phyloP scores from a whole-genome alignment of 805 yeast genomes.

The Saccharomycopsis oosterbeekiorum region DNA sequence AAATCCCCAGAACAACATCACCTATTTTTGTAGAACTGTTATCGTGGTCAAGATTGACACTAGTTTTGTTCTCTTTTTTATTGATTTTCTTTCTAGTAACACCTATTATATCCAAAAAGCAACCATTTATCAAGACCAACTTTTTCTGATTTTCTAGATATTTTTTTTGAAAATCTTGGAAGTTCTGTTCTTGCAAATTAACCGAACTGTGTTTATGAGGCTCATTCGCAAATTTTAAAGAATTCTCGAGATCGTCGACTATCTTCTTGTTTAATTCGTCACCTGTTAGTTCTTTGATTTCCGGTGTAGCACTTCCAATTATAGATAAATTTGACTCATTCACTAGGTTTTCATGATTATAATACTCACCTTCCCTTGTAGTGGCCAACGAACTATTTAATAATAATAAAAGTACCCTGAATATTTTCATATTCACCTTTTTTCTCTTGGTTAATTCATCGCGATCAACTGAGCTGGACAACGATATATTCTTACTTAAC shows the following conservation, averaged over 20 bases:
- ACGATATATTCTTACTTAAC: slow-evolving; percentile 49
- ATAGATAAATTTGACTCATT: not conserved
- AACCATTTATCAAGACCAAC: not conserved
- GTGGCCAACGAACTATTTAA: slow-evolving; percentile 70
- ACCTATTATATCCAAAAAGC: not conserved
- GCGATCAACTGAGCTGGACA: slow-evolving; percentile 61
- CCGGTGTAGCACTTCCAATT: not conserved
- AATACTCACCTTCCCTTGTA: slow-evolving; percentile 43
- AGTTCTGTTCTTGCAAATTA: not conserved
- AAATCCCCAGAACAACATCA: not conserved
- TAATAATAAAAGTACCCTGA: slow-evolving; percentile 52
- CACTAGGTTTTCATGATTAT: not conserved
- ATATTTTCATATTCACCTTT: slow-evolving; percentile 50
- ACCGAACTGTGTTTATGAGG: not conserved
- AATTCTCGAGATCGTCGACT: slow-evolving; percentile 2
- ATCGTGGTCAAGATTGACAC: not conserved
- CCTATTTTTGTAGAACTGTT: not conserved
- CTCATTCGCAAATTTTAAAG: not conserved
- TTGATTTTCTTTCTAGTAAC: not conserved
- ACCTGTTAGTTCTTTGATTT: slow-evolving; percentile 3
- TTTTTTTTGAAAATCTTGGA: not conserved
- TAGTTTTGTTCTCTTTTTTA: not conserved
- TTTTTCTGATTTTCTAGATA: not conserved
- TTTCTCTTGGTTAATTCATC: slow-evolving; percentile 65
- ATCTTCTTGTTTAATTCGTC: slow-evolving; percentile 6